Evolutionary conservation across 1,139 yeast species (phyloP).

Genomic region (Geotrichum australiense): DNA sequence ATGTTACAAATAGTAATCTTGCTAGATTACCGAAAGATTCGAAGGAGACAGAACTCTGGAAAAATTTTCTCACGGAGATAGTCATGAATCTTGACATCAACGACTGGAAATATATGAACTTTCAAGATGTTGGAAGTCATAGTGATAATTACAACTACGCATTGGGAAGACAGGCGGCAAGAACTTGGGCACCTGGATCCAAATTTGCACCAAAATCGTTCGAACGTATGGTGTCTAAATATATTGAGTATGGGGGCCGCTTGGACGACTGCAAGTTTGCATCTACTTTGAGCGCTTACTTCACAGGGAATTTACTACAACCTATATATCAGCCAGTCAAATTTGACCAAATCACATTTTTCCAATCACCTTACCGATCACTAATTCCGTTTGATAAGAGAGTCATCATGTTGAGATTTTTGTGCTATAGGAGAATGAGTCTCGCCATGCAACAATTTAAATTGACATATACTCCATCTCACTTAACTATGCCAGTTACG

Average conservation of each 20-base stretch:
- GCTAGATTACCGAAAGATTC: background rate
- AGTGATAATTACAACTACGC: constrained; percentile 2
- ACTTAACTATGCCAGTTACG: background rate
- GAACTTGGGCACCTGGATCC: constrained; percentile 9
- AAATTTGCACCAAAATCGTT: constrained; percentile 8
- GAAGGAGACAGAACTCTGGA: background rate
- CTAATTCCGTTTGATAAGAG: background rate
- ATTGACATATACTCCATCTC: too few species aligned
- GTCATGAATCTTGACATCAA: background rate
- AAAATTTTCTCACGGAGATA: background rate
- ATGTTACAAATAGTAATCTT: constrained; percentile 3
- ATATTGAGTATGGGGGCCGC: too few species aligned
- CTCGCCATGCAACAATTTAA: background rate
- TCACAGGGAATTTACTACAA: constrained; percentile 2
- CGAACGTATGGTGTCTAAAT: background rate
- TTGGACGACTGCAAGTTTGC: constrained; percentile 4
- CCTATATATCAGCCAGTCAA: constrained; percentile 3
- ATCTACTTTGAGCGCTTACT: constrained; percentile 3
- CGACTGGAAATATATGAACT: constrained; percentile 10
- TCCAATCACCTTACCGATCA: background rate
- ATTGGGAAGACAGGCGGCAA: constrained; percentile 3
- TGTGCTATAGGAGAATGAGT: constrained; percentile 5
- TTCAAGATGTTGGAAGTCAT: constrained; percentile 1
- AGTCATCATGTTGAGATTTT: constrained; percentile 2
- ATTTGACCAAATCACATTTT: background rate